phyloP scores from a whole-genome alignment of 306 rosid genomes.

The Canavalia gladiata region DNA sequence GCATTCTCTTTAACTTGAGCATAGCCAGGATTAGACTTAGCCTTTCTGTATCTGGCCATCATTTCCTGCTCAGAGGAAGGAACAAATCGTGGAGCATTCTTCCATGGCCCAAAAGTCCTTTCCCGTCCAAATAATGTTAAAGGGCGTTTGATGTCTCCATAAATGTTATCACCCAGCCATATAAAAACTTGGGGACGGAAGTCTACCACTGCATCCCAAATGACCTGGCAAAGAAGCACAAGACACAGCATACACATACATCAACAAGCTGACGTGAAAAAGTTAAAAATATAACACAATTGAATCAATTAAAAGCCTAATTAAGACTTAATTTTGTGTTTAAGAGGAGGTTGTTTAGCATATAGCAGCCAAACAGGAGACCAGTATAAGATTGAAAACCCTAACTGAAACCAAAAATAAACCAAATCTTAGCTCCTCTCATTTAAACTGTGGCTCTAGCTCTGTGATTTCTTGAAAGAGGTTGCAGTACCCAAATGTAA shows the following conservation, averaged over 20 bases:
- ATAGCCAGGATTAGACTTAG: constrained; percentile 71
- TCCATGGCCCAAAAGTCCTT: constrained; percentile 88
- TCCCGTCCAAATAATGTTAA: constrained; percentile 72
- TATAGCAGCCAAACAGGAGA: constrained; percentile 37
- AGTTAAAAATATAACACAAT: background rate
- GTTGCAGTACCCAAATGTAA: background rate
- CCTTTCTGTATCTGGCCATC: constrained; percentile 66
- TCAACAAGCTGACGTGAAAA: constrained; percentile 14
- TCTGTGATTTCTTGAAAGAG: constrained; percentile 8
- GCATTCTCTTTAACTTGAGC: constrained; percentile 61
- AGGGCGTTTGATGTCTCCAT: constrained; percentile 82
- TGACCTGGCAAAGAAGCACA: constrained; percentile 64
- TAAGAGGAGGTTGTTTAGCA: constrained; percentile 5
- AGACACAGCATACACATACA: constrained; percentile 29
- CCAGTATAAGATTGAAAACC: constrained; percentile 32
- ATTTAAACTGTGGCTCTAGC: constrained; percentile 14
- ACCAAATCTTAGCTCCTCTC: constrained; percentile 10
- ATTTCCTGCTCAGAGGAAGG: constrained; percentile 73
- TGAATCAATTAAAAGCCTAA: constrained; percentile 25
- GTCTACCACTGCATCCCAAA: constrained; percentile 70
- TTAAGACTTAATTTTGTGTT: constrained; percentile 6
- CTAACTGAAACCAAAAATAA: background rate
- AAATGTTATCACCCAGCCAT: constrained; percentile 89
- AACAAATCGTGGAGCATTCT: constrained; percentile 74
- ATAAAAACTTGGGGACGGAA: constrained; percentile 80